Conservation (phyloP, 2,329 filamentous ascomycete species). For the Nakataea oryzae region DNA sequence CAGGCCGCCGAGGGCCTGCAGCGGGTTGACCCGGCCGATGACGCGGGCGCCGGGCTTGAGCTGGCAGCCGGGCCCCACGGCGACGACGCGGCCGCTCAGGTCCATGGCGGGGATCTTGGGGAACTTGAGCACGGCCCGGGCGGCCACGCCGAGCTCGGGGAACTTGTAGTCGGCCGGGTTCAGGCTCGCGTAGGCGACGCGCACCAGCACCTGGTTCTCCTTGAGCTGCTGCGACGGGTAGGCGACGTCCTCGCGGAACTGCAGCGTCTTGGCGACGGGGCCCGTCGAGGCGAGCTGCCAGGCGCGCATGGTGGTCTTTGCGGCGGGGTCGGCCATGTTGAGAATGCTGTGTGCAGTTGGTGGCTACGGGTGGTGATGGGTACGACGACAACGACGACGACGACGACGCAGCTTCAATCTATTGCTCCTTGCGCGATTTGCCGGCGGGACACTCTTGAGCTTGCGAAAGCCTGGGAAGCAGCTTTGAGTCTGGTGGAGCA, state of each 20-base stretch:
- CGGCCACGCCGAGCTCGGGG: constrained; percentile 34
- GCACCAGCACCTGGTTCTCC: constrained; percentile 1
- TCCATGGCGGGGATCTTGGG: constrained; percentile 39
- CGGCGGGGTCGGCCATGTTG: not conserved
- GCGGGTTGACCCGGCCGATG: constrained; percentile 24
- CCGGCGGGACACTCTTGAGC: no score
- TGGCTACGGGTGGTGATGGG: not conserved
- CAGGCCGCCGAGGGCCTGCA: constrained; percentile 19
- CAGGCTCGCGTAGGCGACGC: constrained; percentile 37
- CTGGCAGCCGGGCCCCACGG: constrained; percentile 17
- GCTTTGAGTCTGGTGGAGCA: no score
- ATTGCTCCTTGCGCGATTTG: no score
- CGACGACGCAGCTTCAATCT: not conserved
- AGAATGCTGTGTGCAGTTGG: not conserved
- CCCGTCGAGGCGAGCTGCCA: not conserved
- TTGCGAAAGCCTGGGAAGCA: no score
- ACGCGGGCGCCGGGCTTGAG: constrained; percentile 30
- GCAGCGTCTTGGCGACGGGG: not conserved
- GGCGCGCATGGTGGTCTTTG: not conserved
- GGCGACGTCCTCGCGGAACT: not conserved
- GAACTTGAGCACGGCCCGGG: constrained; percentile 23
- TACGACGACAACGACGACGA: not conserved
- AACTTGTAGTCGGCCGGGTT: constrained; percentile 59
- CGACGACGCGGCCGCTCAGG: constrained; percentile 33
- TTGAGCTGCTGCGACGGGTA: not conserved